Evolutionary conservation across 163 green algal species (phyloP), one percentile per base, ranked within the genome.

Genomic region (Picocystis sp.): DNA sequence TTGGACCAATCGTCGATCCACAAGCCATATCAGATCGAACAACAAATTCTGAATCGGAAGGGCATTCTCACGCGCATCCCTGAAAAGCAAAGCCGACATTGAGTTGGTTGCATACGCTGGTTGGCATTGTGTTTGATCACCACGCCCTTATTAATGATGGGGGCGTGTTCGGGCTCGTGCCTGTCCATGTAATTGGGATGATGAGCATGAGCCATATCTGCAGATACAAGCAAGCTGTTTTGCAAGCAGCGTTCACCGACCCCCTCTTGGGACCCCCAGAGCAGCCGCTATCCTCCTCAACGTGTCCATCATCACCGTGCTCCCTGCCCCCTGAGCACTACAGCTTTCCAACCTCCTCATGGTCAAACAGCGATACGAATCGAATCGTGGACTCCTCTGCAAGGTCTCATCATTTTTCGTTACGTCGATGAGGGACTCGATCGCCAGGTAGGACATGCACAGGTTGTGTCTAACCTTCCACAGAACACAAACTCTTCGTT

Each of bases 101-200:
- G 78, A 63, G 61, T 87, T 92, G 45, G 88, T 95, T 3, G 86
- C 84, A 63, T 95, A 97, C 53, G 80, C 76, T 95, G 87, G 75
- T 95, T 93, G 41, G 70, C 67, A 69, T 95, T 95, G 75, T 93
- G 80, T 70, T 97, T 95, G 24, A 95, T 66, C 35, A 97, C 86
- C 22, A 95, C 57, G 25, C 87, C 87, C 33, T 58, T 55, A 56
- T 77, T 65, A 38, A 77, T 52, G 42, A 66, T 57, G 1, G 69
- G 69, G 47, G 60, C 44, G 43, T 77, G 69, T 34, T 70, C 52
- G n/a, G 52, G 34, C 43, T 77, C 69, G 34, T 77, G 69, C 44
- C 41, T 58, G 56, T 89, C 81, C 1, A 68, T 52, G 60, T 93
- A 94, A 75, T 94, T 94, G 43, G 84, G 84, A 69, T 94, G 84